Base-by-base conservation (phyloP, 1,284 basidiomycete genomes). In the Sphagnurus paluster region DNA sequence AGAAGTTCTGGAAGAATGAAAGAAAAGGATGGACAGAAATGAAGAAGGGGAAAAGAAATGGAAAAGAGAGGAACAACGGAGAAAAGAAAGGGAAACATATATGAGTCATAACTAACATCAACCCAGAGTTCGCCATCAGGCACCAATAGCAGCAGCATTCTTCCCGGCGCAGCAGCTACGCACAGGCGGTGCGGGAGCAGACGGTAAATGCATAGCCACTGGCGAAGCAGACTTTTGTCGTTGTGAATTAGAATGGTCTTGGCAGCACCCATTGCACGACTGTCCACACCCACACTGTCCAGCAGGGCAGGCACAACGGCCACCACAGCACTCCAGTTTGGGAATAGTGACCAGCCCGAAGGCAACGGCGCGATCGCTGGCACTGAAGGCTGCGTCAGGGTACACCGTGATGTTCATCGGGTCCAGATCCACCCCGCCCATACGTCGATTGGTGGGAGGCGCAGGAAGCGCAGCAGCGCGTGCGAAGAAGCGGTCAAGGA, bases 241-340 rank as follows among this genome's bases (percentile, higher is more conserved):
- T n/a, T n/a, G n/a, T n/a, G n/a, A n/a, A n/a, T n/a, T n/a, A n/a
- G n/a, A n/a, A 49, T 68, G 64, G 11, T 65, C 62, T 19, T 56
- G 58, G 57, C 74, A 78, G 52, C 76, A 75, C 11, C 80, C 80
- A 45, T 69, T 66, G 53, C 82, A 84, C 26, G 64, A 64, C 20
- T 71, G 63, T 10, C 73, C 71, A 59, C 84, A 84, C 23, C 56
- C 64, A 53, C 84, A 84, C 29, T 53, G 56, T 2, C 72, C 78
- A 35, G 63, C 61, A 0, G 76, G 74, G 57, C 84, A 84, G 28
- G 63, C 68, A 54, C 84, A 84, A 24, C 66, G 64, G 2, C 83
- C 82, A 2, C 73, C 75, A 58, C 84, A 86, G 54, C 82, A 86
- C 56, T 82, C 76, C 47, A 85, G 66, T 59, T 81, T 84, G n/a